These are phyloP conservation scores for Cinnamomum chago DNA, from an alignment of 164 flowering plant genomes.

Conservation along the genomic window DNA sequence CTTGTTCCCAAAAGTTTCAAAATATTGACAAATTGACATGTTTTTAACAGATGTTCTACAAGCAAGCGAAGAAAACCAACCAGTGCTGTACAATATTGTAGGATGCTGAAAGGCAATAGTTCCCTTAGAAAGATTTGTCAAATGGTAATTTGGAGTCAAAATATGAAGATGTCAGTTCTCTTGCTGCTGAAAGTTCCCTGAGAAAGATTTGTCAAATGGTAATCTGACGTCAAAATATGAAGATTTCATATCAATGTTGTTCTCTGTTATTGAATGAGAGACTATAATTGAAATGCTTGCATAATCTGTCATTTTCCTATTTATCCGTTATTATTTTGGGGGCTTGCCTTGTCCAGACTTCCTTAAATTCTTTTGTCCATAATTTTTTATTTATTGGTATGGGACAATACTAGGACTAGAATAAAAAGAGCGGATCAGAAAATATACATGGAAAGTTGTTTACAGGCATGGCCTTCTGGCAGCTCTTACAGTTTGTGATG, in stretches of 20 bases:
- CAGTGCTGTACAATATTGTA: slow-evolving; percentile 85
- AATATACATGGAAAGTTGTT: no score
- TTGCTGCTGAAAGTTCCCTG: neutral
- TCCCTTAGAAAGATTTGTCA: neutral
- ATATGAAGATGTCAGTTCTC: neutral
- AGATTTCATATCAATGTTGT: neutral
- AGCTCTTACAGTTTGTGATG: no score
- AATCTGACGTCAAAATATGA: neutral
- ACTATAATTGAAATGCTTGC: no score
- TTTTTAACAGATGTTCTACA: slow-evolving; percentile 83
- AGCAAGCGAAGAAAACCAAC: slow-evolving; percentile 95
- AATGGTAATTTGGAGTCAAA: neutral
- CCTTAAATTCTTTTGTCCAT: no score
- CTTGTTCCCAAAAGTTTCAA: neutral
- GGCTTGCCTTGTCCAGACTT: no score
- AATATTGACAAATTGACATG: neutral
- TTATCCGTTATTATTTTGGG: no score
- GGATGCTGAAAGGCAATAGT: slow-evolving; percentile 8
- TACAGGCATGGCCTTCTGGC: no score
- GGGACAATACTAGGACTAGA: no score
- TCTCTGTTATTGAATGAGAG: no score
- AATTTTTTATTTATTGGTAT: no score
- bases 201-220: neutral
- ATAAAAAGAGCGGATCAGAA: no score
- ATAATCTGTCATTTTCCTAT: no score